phyloP scores from a whole-genome alignment of 2,329 filamentous ascomycete genomes.

The Beauveria bassiana region DNA sequence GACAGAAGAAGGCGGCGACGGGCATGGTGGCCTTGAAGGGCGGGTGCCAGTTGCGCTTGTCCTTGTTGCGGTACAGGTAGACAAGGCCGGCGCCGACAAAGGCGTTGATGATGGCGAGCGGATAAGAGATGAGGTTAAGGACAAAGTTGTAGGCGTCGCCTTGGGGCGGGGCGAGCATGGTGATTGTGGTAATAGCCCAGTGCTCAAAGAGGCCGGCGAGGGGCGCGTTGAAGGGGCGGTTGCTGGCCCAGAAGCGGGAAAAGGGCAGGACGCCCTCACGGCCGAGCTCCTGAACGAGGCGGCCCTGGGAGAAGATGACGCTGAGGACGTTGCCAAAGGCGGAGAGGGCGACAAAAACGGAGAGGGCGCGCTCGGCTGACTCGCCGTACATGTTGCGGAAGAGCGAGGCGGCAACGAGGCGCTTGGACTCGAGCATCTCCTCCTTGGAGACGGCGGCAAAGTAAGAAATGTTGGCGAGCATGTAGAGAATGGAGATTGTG shows the following conservation, averaged over 20 bases:
- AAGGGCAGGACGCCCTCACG: slow-evolving; percentile 60
- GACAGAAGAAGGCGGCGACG: slow-evolving; percentile 49
- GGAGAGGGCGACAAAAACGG: slow-evolving; percentile 59
- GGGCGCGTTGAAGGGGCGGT: slow-evolving; percentile 55
- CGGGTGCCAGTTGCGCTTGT: slow-evolving; percentile 42
- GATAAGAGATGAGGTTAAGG: slow-evolving; percentile 57
- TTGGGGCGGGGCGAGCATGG: slow-evolving; percentile 59
- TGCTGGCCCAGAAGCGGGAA: slow-evolving; percentile 55
- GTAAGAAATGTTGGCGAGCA: slow-evolving; percentile 60
- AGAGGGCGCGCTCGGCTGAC: slow-evolving; percentile 49
- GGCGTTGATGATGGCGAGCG: slow-evolving; percentile 49
- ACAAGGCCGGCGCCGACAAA: slow-evolving; percentile 46
- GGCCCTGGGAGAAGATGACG: slow-evolving; percentile 61
- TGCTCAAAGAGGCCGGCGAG: slow-evolving; percentile 55
- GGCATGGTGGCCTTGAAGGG: slow-evolving; percentile 48
- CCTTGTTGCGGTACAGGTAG: slow-evolving; percentile 43
- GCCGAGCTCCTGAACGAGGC: slow-evolving; percentile 58
- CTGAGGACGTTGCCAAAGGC: slow-evolving; percentile 60
- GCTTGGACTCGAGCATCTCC: slow-evolving; percentile 43
- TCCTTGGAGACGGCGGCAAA: slow-evolving; percentile 50
- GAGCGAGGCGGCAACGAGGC: slow-evolving; percentile 45
- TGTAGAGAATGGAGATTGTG: slow-evolving; percentile 53
- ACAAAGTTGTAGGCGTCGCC: slow-evolving; percentile 61
- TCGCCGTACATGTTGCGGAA: slow-evolving; percentile 50
- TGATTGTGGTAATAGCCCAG: slow-evolving; percentile 56